Percentiles rank a stretch among this genome's conserved stretches.
Conservation (phyloP, 805 yeast genomes). For the Kazachstania psychrophila region DNA sequence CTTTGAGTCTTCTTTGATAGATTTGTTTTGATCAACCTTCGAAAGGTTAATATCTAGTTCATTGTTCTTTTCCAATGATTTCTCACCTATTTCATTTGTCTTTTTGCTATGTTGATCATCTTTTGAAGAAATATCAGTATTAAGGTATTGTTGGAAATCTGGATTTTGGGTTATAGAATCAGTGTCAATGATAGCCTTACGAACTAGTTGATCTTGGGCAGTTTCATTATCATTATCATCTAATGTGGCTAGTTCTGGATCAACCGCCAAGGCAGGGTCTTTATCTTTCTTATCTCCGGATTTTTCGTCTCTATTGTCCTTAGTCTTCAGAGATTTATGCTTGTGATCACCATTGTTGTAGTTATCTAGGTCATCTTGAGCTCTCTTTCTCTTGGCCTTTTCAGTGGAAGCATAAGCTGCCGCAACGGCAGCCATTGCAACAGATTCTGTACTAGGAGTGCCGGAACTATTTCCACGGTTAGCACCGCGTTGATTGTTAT, state of each 20-base stretch:
- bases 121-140: conserved; percentile 20
- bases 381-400: conserved; percentile 8
- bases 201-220: conserved; percentile 52
- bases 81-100: conserved; percentile 2
- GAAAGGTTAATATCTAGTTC: neutral
- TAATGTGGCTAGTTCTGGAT: conserved; percentile 47
- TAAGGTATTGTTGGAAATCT: conserved; percentile 30
- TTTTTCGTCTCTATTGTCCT: conserved; percentile 4
- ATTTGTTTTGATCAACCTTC: conserved; percentile 3
- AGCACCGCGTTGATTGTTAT: too few relatives aligned
- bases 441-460: conserved; percentile 15
- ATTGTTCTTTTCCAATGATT: neutral
- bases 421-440: conserved; percentile 29
- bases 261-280: conserved; percentile 34
- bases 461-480: neutral
- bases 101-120: conserved; percentile 8
- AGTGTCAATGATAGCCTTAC: conserved; percentile 63
- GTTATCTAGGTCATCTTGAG: conserved; percentile 6
- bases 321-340: conserved; percentile 13
- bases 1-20: conserved; percentile 2
- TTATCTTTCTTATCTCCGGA: conserved; percentile 6
- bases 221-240: conserved; percentile 27
- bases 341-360: conserved; percentile 12
- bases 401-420: conserved; percentile 25
- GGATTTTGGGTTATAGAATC: conserved; percentile 46